Percentiles rank a stretch among this genome's conserved stretches.
phyloP scores from a whole-genome alignment of 768 basidiomycete species.

The Collybia sp. region DNA sequence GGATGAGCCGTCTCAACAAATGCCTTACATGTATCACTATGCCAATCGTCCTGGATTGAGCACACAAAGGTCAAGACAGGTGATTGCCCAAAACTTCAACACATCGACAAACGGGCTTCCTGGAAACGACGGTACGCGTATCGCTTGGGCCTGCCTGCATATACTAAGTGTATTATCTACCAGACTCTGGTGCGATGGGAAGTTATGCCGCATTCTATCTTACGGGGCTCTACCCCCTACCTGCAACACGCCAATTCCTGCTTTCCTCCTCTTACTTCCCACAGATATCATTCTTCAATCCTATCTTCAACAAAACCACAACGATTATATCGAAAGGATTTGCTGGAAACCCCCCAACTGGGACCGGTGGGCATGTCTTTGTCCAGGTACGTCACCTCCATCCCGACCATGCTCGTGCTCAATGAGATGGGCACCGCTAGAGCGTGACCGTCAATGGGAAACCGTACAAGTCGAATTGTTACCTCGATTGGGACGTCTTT shows the following conservation, averaged over 20 bases:
- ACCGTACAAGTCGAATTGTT: slow-evolving; percentile 60
- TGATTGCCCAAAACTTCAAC: slow-evolving; percentile 54
- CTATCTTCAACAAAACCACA: slow-evolving; percentile 50
- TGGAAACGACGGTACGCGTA: slow-evolving; percentile 56
- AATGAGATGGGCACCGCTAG: slow-evolving; percentile 19
- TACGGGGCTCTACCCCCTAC: slow-evolving; percentile 57
- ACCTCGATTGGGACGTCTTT: slow-evolving; percentile 64
- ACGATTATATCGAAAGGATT: slow-evolving; percentile 48
- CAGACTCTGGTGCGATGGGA: slow-evolving; percentile 50
- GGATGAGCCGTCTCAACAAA: slow-evolving; percentile 64
- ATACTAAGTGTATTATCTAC: slow-evolving; percentile 13
- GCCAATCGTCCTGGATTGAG: slow-evolving; percentile 56
- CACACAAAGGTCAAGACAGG: slow-evolving; percentile 49
- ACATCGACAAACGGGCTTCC: slow-evolving; percentile 53
- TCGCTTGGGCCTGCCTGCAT: slow-evolving; percentile 5
- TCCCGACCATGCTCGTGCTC: neutral
- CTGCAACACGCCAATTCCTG: slow-evolving; percentile 54
- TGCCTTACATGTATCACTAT: slow-evolving; percentile 70
- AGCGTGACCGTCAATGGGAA: slow-evolving; percentile 53
- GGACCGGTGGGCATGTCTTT: slow-evolving; percentile 51
- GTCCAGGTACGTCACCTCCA: slow-evolving; percentile 36
- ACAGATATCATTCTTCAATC: slow-evolving; percentile 57
- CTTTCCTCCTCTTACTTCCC: slow-evolving; percentile 62
- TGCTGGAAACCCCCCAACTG: slow-evolving; percentile 44
- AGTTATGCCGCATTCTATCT: slow-evolving; percentile 57